Evolutionary conservation across 306 rosid genomes (phyloP), one percentile per base, ranked within the genome.

Genomic region (Gastrolobium bilobum): DNA sequence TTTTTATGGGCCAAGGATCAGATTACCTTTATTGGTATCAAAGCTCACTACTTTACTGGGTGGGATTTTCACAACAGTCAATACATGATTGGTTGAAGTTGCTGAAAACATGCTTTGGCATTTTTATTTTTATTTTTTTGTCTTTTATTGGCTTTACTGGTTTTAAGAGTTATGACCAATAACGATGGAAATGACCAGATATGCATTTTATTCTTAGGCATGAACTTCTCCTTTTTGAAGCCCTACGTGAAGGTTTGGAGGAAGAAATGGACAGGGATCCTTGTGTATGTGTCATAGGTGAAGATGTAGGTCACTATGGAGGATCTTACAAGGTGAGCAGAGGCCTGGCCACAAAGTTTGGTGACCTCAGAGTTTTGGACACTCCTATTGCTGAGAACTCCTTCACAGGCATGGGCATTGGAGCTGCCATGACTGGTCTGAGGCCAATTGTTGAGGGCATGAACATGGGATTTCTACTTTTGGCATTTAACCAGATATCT

Each of bases 381-480:
- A 95, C 99, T 62, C 97, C 99, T 74, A 94, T 95, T 80, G 96
- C 98, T 15, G 99, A 95, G 88, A 95, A 95, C 82, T 89, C 99
- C 83, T 91, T 95, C 71, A 91, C 91, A 0, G 99, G 98, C 75
- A 88, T 95, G 98, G 99, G 99, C 51, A 91, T 95, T 75, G 99
- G 99, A 83, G 99, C 99, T 81, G 97, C 99, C 86, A 95, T 95
- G 99, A 92, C 91, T 34, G 99, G 99, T 75, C 85, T 95, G 75
- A 88, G 99, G 79, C 98, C 99, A 52, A 71, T 95, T 84, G 83
- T 95, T 61, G 99, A 95, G 84, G 99, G 99, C 38, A 95, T 95
- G 98, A 95, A 92, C 91, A 92, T 95, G 99, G 99, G 99, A 77
- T 95, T 95, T 81, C 90, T 95, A 56, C 99, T 95, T 51, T 88